Percentiles rank a stretch among this genome's conserved stretches.
Evolutionary conservation across 2,329 filamentous ascomycete genomes (phyloP).

Genomic region (Fusarium globosum): DNA sequence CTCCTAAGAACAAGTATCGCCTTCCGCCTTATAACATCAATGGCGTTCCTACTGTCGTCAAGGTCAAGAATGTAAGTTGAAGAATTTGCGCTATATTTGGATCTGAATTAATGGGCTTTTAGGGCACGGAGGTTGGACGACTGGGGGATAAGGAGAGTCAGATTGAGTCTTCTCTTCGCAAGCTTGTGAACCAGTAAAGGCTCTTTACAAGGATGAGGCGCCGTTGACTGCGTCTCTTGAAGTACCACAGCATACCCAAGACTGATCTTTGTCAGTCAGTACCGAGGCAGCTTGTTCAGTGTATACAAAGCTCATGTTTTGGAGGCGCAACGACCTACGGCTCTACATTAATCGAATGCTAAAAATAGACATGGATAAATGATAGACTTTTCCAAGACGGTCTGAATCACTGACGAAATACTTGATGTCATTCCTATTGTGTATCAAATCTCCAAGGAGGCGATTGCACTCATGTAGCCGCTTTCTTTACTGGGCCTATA

Average conservation of each 20-base stretch:
- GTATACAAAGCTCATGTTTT: fast-evolving
- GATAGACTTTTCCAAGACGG: too few relatives aligned
- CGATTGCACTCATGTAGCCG: too few relatives aligned
- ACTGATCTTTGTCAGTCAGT: fast-evolving
- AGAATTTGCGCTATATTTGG: fast-evolving
- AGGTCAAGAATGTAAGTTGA: constrained; percentile 39
- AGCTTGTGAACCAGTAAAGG: constrained; percentile 16
- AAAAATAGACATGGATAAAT: fast-evolving
- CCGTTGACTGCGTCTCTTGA: fast-evolving
- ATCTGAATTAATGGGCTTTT: neutral
- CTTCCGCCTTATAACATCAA: constrained; percentile 42
- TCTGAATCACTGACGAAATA: too few relatives aligned
- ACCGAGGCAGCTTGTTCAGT: fast-evolving
- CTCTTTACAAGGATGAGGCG: fast-evolving
- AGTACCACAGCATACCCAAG: fast-evolving
- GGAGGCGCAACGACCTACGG: fast-evolving
- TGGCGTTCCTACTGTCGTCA: constrained; percentile 45
- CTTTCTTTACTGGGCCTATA: too few relatives aligned
- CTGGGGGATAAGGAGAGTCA: constrained; percentile 45
- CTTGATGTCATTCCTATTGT: too few relatives aligned
- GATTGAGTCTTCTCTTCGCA: constrained; percentile 41
- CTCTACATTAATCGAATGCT: fast-evolving
- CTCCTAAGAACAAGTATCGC: constrained; percentile 43
- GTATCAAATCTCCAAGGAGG: too few relatives aligned
- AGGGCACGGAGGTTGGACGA: constrained; percentile 45